Evolutionary conservation across 495 filamentous ascomycete genomes (phyloP).

Genomic region (Penicillium cosmopolitanum): DNA sequence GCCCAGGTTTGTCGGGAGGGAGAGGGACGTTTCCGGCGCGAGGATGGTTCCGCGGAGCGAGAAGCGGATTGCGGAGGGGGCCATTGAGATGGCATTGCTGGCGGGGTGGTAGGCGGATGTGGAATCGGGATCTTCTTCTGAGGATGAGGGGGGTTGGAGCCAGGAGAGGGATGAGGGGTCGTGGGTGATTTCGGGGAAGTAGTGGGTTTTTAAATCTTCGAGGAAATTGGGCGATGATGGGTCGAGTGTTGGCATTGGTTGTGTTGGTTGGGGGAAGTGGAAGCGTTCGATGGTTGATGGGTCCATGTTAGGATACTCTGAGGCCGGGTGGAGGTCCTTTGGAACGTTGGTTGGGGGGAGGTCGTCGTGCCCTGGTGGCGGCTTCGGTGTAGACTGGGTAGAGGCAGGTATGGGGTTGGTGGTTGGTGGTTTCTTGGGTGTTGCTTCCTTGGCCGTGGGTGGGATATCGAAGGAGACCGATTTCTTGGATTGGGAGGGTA

Average conservation of each 20-base stretch:
- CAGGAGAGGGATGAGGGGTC: constrained; percentile 87
- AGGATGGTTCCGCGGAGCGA: constrained; percentile 80
- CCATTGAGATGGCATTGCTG: constrained; percentile 62
- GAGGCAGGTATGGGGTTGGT: constrained; percentile 2
- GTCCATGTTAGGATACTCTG: constrained; percentile 40
- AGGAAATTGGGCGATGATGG: constrained; percentile 83
- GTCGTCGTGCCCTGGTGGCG: constrained; percentile 39
- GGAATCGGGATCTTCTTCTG: constrained; percentile 51
- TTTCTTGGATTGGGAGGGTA: constrained; percentile 25
- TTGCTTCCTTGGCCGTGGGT: constrained; percentile 1
- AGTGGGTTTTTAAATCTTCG: constrained; percentile 79
- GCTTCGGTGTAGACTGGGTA: constrained; percentile 20
- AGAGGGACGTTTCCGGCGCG: constrained; percentile 69
- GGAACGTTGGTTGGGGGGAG: constrained; percentile 38
- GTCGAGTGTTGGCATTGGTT: constrained; percentile 70
- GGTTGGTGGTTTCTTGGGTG: constrained; percentile 10
- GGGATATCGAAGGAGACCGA: constrained; percentile 39
- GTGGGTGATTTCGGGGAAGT: constrained; percentile 83
- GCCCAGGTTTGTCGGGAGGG: constrained; percentile 72
- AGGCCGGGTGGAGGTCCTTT: constrained; percentile 46
- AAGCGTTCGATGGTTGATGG: constrained; percentile 66
- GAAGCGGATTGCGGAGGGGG: constrained; percentile 83
- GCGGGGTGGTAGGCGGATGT: constrained; percentile 76
- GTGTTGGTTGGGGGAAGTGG: constrained; percentile 44
- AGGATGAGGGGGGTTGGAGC: constrained; percentile 75